These are phyloP conservation scores for Wallemia hederae DNA, from an alignment of 1,284 basidiomycete genomes.

Conservation along the genomic window DNA sequence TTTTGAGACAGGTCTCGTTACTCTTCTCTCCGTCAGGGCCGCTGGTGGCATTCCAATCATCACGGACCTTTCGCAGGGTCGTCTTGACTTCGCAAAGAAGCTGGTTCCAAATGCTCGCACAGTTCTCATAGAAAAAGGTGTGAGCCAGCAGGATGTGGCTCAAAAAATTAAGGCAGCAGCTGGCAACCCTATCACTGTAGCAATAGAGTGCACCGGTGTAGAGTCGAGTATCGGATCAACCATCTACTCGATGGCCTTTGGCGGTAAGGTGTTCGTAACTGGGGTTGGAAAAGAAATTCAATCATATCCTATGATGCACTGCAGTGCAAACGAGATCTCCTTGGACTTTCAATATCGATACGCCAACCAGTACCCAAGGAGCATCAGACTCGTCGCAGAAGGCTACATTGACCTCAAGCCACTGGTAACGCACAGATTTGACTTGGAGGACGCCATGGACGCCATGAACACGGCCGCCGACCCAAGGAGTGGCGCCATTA, in stretches of 20 bases:
- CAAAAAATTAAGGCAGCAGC: constrained; percentile 14
- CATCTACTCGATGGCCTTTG: constrained; percentile 24
- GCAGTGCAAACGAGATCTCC: constrained; percentile 23
- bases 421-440: constrained; percentile 56
- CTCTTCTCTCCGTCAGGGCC: constrained; percentile 21
- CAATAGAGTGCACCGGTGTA: constrained; percentile 63
- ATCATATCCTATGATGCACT: constrained; percentile 20
- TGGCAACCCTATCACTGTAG: constrained; percentile 18
- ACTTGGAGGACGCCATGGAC: constrained; percentile 37
- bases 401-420: constrained; percentile 64
- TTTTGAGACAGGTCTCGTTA: constrained; percentile 21
- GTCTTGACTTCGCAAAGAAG: constrained; percentile 23
- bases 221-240: constrained; percentile 64
- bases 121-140: constrained; percentile 13
- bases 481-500: constrained; percentile 36
- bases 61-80: constrained; percentile 22
- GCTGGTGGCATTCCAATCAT: constrained; percentile 24
- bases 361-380: constrained; percentile 34
- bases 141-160: constrained; percentile 13
- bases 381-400: constrained; percentile 44
- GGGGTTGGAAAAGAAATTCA: constrained; percentile 22
- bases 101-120: constrained; percentile 21
- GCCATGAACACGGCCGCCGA: constrained; percentile 53
- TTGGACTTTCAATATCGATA: constrained; percentile 23
- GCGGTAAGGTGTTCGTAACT: constrained; percentile 23